phyloP scores from a whole-genome alignment of 805 yeast species.

The Wickerhamiella kazuoi region DNA sequence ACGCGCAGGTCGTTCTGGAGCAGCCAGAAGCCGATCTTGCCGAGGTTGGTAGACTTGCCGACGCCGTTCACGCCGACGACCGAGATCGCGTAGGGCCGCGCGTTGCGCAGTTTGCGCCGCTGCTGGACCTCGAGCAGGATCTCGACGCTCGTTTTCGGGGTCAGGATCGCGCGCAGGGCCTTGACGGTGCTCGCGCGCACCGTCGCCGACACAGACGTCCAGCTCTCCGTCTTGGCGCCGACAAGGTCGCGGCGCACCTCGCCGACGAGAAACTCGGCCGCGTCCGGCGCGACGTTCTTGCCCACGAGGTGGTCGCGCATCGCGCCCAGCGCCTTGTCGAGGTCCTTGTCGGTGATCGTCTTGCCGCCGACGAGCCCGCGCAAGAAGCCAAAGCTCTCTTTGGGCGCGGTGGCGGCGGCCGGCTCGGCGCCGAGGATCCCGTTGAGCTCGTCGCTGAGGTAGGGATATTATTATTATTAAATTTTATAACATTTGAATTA shows the following conservation, averaged over 20 bases:
- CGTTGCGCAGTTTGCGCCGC: slow-evolving; percentile 20
- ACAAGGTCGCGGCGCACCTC: slow-evolving; percentile 52
- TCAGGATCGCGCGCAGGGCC: slow-evolving; percentile 47
- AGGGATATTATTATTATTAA: too few relatives aligned
- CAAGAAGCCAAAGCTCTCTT: slow-evolving; percentile 35
- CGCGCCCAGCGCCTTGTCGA: slow-evolving; percentile 44
- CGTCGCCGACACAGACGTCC: slow-evolving; percentile 58
- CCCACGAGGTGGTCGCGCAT: slow-evolving; percentile 61
- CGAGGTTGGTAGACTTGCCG: slow-evolving; percentile 88
- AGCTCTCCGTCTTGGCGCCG: slow-evolving; percentile 54
- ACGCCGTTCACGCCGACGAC: slow-evolving; percentile 98
- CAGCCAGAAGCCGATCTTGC: slow-evolving; percentile 90
- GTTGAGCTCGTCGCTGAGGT: slow-evolving; percentile 36
- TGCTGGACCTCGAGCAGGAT: slow-evolving; percentile 61
- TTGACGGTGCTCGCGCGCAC: slow-evolving; percentile 45
- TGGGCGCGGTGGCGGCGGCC: slow-evolving; percentile 8
- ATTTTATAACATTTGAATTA: too few relatives aligned
- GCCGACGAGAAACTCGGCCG: slow-evolving; percentile 52
- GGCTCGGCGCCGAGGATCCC: slow-evolving; percentile 21
- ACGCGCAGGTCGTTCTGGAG: slow-evolving; percentile 76
- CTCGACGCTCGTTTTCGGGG: slow-evolving; percentile 85
- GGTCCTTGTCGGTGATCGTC: slow-evolving; percentile 42
- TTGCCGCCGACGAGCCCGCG: slow-evolving; percentile 52
- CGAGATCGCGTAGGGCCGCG: slow-evolving; percentile 77
- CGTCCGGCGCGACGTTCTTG: slow-evolving; percentile 83